Percentiles rank a stretch among this genome's conserved stretches.
phyloP scores from a whole-genome alignment of 768 basidiomycete genomes.

The Tephrocybe sp. region DNA sequence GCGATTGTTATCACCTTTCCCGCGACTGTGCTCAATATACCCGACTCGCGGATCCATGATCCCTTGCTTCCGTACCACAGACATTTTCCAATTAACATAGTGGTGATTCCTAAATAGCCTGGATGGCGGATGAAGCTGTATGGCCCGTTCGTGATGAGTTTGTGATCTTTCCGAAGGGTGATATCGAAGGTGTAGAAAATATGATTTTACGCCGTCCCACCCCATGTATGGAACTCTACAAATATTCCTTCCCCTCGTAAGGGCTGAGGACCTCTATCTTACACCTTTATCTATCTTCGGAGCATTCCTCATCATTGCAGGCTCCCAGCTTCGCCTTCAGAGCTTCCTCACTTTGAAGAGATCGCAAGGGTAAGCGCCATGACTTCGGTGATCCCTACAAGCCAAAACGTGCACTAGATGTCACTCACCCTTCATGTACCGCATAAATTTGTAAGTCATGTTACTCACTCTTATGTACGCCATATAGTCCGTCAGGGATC shows the following conservation, averaged over 20 bases:
- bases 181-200: constrained; percentile 39
- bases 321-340: too few species aligned
- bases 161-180: constrained; percentile 22
- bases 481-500: not conserved
- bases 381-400: not conserved
- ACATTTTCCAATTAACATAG: constrained; percentile 23
- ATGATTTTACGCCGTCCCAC: constrained; percentile 31
- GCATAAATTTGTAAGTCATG: not conserved
- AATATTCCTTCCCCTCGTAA: too few species aligned
- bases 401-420: not conserved
- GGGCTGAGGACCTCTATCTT: too few species aligned
- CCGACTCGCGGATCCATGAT: constrained; percentile 29
- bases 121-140: constrained; percentile 33
- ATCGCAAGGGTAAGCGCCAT: too few species aligned
- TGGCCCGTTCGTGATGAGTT: constrained; percentile 27
- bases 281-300: too few species aligned
- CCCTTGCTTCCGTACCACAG: constrained; percentile 28
- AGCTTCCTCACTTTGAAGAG: too few species aligned
- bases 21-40: constrained; percentile 22
- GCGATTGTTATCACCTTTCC: constrained; percentile 14
- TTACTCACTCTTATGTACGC: not conserved
- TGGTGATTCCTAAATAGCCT: constrained; percentile 23
- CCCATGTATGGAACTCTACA: not conserved
- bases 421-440: not conserved
- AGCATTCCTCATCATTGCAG: too few species aligned